Percentiles rank a stretch among this genome's conserved stretches.
Evolutionary conservation across 495 filamentous ascomycete genomes (phyloP).

Genomic region (Oidiodendron maius): DNA sequence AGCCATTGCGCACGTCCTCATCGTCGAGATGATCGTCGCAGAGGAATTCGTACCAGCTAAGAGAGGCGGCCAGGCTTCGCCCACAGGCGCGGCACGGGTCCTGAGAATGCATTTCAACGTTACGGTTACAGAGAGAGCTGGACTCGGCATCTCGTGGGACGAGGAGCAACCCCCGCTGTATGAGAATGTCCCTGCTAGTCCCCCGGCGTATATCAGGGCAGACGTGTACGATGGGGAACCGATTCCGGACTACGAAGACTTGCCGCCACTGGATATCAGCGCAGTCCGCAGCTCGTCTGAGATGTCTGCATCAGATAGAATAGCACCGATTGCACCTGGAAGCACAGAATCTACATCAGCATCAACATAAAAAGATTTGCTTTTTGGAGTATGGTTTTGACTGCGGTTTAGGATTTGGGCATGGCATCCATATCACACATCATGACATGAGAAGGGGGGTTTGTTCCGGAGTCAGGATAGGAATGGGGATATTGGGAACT

Average conservation of each 20-base stretch:
- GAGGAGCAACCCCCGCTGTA: conserved; percentile 94
- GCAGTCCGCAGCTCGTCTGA: no score
- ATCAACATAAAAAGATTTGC: not conserved
- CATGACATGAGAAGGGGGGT: no score
- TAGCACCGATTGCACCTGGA: not conserved
- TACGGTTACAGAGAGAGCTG: conserved; percentile 72
- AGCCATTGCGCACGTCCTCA: conserved; percentile 72
- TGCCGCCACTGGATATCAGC: conserved; percentile 15
- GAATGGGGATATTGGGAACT: no score
- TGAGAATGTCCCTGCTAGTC: conserved; percentile 84
- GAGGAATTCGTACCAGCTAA: conserved; percentile 80
- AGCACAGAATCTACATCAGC: no score
- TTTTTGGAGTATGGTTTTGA: no score
- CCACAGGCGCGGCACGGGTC: conserved; percentile 86
- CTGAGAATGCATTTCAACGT: conserved; percentile 88
- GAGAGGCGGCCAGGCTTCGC: conserved; percentile 64
- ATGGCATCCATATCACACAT: no score
- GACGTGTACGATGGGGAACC: conserved; percentile 16
- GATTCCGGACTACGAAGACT: conserved; percentile 24
- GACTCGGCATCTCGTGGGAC: conserved; percentile 94
- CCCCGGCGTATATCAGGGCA: conserved; percentile 59
- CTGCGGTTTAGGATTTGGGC: no score
- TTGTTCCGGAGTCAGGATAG: no score
- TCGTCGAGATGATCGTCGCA: conserved; percentile 89
- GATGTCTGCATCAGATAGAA: no score